Conservation (phyloP, 441 rosid species). For the Brassica hybrid region DNA sequence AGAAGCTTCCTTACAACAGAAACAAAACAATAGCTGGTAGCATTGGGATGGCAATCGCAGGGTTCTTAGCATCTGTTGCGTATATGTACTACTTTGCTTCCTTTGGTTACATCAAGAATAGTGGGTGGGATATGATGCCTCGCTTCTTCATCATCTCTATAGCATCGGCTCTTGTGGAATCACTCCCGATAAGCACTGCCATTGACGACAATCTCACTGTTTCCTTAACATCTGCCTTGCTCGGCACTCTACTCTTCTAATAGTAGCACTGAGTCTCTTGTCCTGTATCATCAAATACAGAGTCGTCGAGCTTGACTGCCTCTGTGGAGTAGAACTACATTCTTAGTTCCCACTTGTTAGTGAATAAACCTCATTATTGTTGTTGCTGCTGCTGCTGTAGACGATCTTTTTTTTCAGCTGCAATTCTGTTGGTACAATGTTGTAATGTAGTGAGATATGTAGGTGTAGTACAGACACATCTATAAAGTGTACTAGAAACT, state of each 20-base stretch:
- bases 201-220: constrained; percentile 93
- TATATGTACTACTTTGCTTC: constrained; percentile 73
- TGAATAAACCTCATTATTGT: constrained; percentile 7
- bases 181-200: constrained; percentile 75
- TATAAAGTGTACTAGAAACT: background rate
- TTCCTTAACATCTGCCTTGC: constrained; percentile 63
- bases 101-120: constrained; percentile 62
- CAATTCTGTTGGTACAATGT: constrained; percentile 31
- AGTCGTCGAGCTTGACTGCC: background rate
- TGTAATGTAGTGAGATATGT: constrained; percentile 39
- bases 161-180: constrained; percentile 80
- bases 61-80: constrained; percentile 70
- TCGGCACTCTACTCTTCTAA: constrained; percentile 56
- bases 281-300: constrained; percentile 20
- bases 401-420: constrained; percentile 20
- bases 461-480: constrained; percentile 8
- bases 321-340: constrained; percentile 2
- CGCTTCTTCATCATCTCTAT: constrained; percentile 71
- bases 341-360: background rate
- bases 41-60: constrained; percentile 66
- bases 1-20: constrained; percentile 74
- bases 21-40: constrained; percentile 82
- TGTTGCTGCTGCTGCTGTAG: constrained; percentile 3
- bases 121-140: constrained; percentile 51
- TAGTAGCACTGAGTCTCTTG: background rate